A percentile compares a stretch with the other conserved stretches of the same genome.
Conservation (phyloP, 331 rosid genomes). For the Rosa hybrid region DNA sequence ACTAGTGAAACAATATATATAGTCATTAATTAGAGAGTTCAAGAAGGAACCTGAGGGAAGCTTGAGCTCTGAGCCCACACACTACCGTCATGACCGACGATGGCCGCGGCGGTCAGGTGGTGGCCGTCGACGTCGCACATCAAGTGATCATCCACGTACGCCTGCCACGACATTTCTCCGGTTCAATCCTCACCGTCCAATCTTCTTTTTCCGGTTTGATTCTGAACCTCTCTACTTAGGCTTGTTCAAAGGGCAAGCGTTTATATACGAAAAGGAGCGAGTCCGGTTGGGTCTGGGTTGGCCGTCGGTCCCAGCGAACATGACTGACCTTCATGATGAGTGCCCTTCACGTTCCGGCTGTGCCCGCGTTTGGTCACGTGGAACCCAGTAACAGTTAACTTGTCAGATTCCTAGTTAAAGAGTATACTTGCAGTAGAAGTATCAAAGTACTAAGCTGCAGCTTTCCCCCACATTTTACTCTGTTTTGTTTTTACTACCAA, state of each 20-base stretch:
- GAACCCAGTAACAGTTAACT: background rate
- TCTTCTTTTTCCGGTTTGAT: background rate
- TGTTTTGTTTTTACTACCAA: background rate
- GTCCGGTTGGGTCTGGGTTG: background rate
- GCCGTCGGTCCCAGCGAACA: constrained; percentile 6
- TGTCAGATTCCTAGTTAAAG: background rate
- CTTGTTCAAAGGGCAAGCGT: background rate
- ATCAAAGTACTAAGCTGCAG: background rate
- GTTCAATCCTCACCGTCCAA: constrained; percentile 12
- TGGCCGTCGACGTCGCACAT: constrained; percentile 65
- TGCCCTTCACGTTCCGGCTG: constrained; percentile 30
- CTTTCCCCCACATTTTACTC: background rate
- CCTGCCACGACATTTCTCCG: constrained; percentile 53
- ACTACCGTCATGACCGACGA: constrained; percentile 56
- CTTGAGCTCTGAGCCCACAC: constrained; percentile 61
- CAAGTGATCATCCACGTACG: constrained; percentile 55
- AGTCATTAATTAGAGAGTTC: background rate
- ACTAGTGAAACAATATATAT: background rate
- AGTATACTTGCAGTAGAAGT: background rate
- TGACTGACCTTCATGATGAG: constrained; percentile 16
- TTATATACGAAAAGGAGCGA: background rate
- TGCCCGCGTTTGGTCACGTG: constrained; percentile 1
- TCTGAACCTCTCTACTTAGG: background rate
- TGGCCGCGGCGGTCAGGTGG: constrained; percentile 50
- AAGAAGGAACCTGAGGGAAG: constrained; percentile 53